Evolutionary conservation across 2,329 filamentous ascomycete species (phyloP).

Genomic region (Macrophomina tecta): DNA sequence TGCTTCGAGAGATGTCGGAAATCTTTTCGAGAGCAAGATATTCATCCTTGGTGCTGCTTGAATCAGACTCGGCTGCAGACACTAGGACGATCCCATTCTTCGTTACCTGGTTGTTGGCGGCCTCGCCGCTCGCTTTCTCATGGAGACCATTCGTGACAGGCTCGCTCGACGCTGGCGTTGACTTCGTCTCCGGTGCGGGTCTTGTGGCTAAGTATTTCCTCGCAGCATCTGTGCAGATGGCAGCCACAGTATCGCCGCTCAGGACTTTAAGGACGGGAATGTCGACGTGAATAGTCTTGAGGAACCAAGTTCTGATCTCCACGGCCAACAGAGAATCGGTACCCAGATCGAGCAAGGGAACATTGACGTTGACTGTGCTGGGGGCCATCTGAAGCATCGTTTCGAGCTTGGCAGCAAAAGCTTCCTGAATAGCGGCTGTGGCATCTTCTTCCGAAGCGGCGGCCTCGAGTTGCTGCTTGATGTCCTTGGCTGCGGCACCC

Average conservation of each 20-base stretch:
- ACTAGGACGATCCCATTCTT: no score
- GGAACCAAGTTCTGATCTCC: slow-evolving; percentile 34
- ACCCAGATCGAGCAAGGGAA: slow-evolving; percentile 36
- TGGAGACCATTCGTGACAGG: no score
- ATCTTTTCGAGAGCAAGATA: no score
- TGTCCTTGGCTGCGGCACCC: not conserved
- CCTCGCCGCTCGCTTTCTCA: no score
- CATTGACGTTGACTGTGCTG: slow-evolving; percentile 26
- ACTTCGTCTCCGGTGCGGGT: no score
- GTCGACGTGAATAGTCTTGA: slow-evolving; percentile 47
- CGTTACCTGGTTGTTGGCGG: no score
- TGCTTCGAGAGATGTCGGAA: no score
- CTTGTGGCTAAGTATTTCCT: no score
- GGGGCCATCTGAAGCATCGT: not conserved
- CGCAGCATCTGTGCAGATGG: not conserved
- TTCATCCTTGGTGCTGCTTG: no score
- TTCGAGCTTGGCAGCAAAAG: slow-evolving; percentile 31
- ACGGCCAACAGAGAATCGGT: slow-evolving; percentile 37
- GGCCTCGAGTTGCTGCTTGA: not conserved
- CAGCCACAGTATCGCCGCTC: slow-evolving; percentile 32
- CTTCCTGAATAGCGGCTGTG: slow-evolving; percentile 28
- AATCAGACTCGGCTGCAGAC: no score
- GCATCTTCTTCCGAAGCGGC: not conserved
- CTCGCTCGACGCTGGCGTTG: no score
- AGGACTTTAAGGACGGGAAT: slow-evolving; percentile 57